Evolutionary conservation across 2,329 filamentous ascomycete genomes (phyloP).

Genomic region (Acrocalymma vagum): DNA sequence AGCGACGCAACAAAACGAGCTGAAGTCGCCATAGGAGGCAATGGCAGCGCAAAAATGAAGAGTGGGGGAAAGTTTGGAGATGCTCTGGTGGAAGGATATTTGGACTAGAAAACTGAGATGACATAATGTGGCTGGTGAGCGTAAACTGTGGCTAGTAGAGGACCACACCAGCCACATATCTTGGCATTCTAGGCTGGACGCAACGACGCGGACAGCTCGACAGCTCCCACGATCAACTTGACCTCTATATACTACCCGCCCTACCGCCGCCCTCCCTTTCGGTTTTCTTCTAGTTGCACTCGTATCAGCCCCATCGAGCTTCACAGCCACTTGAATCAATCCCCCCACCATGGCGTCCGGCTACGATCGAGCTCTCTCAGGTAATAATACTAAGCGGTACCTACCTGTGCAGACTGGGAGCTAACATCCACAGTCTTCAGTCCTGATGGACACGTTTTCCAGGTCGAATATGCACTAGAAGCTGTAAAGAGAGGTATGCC

Average conservation of each 20-base stretch:
- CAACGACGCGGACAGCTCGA: conserved; percentile 49
- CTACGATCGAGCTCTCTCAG: conserved; percentile 98
- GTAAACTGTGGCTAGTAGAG: too few species aligned
- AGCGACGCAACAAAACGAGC: conserved; percentile 41
- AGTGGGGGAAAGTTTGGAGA: conserved; percentile 23
- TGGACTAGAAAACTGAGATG: too few species aligned
- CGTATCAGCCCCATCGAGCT: conserved; percentile 1
- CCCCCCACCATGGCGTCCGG: conserved; percentile 79
- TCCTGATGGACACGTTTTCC: conserved; percentile 99
- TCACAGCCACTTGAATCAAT: conserved; percentile 1
- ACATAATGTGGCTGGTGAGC: conserved; percentile 36
- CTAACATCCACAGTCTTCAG: conserved; percentile 78
- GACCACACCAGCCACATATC: conserved; percentile 35
- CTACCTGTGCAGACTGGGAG: conserved; percentile 23
- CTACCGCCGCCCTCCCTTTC: conserved; percentile 14
- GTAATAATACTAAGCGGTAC: conserved; percentile 64
- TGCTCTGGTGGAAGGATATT: conserved; percentile 22
- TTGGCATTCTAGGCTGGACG: conserved; percentile 47
- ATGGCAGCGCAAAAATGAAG: conserved; percentile 25
- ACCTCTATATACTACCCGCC: conserved; percentile 23
- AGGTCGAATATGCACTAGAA: conserved; percentile 99
- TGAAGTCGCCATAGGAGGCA: conserved; percentile 43
- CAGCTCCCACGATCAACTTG: conserved; percentile 40
- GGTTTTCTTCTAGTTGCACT: conserved; percentile 9
- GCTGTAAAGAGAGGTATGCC: conserved; percentile 93